A percentile compares a stretch with the other conserved stretches of the same genome.
These are phyloP conservation scores for Crassisporium funariophilum DNA, from an alignment of 768 basidiomycete species.

Conservation along the genomic window DNA sequence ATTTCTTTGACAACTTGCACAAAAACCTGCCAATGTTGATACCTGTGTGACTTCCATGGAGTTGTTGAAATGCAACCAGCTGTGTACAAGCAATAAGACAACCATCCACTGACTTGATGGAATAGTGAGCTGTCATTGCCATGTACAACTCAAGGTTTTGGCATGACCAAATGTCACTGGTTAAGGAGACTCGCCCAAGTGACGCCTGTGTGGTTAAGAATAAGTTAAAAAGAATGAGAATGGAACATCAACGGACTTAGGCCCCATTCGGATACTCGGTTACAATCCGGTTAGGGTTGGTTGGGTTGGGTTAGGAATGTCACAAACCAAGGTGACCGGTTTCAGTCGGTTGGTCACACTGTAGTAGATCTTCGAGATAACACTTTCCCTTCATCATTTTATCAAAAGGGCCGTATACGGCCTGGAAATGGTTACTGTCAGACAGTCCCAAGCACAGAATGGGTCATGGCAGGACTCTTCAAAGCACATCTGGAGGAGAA, in stretches of 20 bases:
- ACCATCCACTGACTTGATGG: too few species aligned
- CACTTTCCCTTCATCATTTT: neutral
- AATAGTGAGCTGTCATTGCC: too few species aligned
- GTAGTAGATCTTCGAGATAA: neutral
- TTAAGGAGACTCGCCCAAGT: too few species aligned
- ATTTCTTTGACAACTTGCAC: too few species aligned
- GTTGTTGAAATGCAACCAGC: too few species aligned
- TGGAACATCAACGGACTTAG: constrained; percentile 21
- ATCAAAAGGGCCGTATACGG: neutral
- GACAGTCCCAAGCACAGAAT: neutral
- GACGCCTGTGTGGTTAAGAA: too few species aligned
- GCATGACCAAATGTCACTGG: too few species aligned
- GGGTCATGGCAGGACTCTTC: neutral
- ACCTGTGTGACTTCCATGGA: too few species aligned
- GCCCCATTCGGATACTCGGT: neutral
- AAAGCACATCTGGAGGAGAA: constrained; percentile 2
- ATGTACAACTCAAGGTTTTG: too few species aligned
- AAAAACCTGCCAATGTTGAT: too few species aligned
- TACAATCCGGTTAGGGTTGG: constrained; percentile 9
- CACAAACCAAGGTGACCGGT: neutral
- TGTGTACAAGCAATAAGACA: too few species aligned
- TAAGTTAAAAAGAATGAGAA: too few species aligned
- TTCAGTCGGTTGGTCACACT: neutral
- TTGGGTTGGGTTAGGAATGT: neutral
- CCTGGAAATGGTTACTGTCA: neutral